Evolutionary conservation across 805 yeast species (phyloP), one percentile per base, ranked within the genome.

Genomic region (Wilhelminamyces savonicus): DNA sequence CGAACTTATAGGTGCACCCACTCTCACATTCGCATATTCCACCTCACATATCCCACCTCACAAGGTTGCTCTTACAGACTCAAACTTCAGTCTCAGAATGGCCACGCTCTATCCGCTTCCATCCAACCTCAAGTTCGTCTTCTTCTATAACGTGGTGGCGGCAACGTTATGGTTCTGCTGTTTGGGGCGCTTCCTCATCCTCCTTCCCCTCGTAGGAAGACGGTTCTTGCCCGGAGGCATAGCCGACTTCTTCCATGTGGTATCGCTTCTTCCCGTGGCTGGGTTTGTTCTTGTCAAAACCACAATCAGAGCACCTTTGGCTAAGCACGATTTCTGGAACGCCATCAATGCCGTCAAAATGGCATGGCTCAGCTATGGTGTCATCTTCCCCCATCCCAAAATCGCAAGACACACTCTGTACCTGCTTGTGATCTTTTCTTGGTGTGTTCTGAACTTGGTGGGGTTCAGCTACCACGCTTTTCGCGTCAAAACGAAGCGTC

Each of bases 191-290:
- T 63, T 78, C 37, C 31, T 66, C 10, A 53, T 78, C 1, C 54
- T 81, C 18, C 54, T 74, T 26, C 83, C 84, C 1, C 53, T 81
- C 16, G 84, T 77, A n/a, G 82, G 85, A 0, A 52, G 75, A 19
- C 62, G 61, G 39, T 80, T 77, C 40, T 50, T 80, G 13, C 82
- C 86, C 2, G 85, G 80, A 5, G 87, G 85, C 0, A 74, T 81
- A 9, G 82, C 83, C 26, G 82, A 74, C 40, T 80, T 77, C 53
- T 71, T 76, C 41, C 69, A 63, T 27, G 54, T 55, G 8, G 62
- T 64, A 17, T 39, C 69, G 2, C 34, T 58, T 13, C 34, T 55
- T 7, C 69, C 69, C 8, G 40, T 61, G 12, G 27, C 51, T 2
- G 54, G 49, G 4, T 40, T 50, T 19, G 28, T 51, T 17, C 11